Conservation (phyloP, 768 basidiomycete species). For the Mycena galericulata region DNA sequence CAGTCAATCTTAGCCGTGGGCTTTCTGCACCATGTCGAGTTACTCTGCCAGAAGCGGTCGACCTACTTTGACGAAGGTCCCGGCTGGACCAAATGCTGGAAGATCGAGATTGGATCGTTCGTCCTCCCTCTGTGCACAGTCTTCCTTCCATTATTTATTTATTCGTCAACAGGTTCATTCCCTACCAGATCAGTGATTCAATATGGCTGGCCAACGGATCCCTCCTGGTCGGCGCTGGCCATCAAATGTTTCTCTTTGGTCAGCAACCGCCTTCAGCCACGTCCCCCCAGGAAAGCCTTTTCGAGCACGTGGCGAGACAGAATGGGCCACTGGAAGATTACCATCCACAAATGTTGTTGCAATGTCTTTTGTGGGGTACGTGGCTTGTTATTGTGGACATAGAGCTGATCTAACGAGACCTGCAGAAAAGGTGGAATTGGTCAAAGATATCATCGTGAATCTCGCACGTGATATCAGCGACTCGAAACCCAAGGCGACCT, state of each 20-base stretch:
- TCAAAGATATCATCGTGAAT: conserved; percentile 83
- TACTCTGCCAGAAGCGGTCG: conserved; percentile 95
- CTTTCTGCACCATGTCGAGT: conserved; percentile 79
- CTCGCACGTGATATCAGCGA: conserved; percentile 61
- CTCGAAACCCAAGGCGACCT: conserved; percentile 43
- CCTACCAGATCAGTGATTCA: conserved; percentile 86
- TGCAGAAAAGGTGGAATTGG: conserved; percentile 85
- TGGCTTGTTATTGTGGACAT: conserved; percentile 1
- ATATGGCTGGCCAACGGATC: conserved; percentile 91
- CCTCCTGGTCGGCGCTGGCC: conserved; percentile 84
- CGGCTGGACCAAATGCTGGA: conserved; percentile 81
- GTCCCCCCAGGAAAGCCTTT: conserved; percentile 62
- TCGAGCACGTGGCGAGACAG: conserved; percentile 83
- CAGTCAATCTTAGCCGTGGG: conserved; percentile 94
- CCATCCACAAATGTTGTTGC: conserved; percentile 93
- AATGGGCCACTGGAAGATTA: conserved; percentile 93
- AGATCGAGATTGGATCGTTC: conserved; percentile 77
- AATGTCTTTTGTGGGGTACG: conserved; percentile 93
- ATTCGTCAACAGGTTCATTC: conserved; percentile 66
- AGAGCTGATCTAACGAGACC: neutral
- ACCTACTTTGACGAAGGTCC: conserved; percentile 89
- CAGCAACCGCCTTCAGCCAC: conserved; percentile 48
- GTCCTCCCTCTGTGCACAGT: conserved; percentile 45
- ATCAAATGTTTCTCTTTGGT: conserved; percentile 86
- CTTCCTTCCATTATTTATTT: neutral